Evolutionary conservation across 1,139 yeast species (phyloP).

Genomic region (Pichia sp.): DNA sequence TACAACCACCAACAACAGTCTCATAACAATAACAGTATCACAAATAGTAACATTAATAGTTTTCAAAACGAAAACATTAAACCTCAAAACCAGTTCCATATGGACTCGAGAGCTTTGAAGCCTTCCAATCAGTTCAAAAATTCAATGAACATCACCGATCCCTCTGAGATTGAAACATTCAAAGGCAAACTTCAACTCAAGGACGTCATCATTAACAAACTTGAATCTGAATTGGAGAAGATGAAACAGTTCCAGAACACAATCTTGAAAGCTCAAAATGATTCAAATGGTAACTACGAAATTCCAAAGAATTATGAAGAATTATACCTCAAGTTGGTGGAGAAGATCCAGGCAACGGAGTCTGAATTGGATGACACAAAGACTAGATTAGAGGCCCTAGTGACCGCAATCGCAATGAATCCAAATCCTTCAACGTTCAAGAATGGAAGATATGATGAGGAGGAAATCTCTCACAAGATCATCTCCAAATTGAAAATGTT

Average conservation of each 20-base stretch:
- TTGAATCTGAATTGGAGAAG: conserved; percentile 23
- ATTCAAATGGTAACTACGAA: conserved; percentile 19
- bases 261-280: conserved; percentile 10
- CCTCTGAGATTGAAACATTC: conserved; percentile 15
- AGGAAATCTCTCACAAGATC: conserved; percentile 72
- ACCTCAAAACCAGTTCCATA: neutral
- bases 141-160: conserved; percentile 9
- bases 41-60: neutral
- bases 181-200: conserved; percentile 23
- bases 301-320: conserved; percentile 41
- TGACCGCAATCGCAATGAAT: conserved; percentile 44
- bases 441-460: conserved; percentile 58
- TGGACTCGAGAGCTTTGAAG: conserved; percentile 7
- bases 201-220: conserved; percentile 22
- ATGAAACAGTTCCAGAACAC: conserved; percentile 17
- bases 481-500: conserved; percentile 55
- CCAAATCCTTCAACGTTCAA: conserved; percentile 37
- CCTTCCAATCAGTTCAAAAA: conserved; percentile 4
- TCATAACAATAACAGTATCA: neutral
- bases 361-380: conserved; percentile 55
- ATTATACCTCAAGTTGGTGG: conserved; percentile 43
- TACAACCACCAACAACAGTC: neutral
- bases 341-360: conserved; percentile 44
- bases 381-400: conserved; percentile 53
- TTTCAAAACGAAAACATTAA: neutral